Percentiles rank a stretch among this genome's conserved stretches.
phyloP scores from a whole-genome alignment of 805 yeast species.

The Zygotorulaspora florentina region DNA sequence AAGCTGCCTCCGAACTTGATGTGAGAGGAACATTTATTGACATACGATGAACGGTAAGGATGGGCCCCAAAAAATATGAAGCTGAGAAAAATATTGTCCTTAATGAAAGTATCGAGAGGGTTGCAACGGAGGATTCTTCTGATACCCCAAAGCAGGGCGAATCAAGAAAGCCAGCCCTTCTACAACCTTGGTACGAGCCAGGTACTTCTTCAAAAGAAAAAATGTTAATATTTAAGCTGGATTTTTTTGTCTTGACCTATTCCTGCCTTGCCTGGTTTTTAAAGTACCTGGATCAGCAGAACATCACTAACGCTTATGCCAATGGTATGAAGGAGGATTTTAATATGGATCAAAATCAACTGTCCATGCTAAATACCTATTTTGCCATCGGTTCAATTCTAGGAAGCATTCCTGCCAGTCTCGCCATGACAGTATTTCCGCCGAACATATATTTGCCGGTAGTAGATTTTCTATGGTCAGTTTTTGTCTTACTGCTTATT shows the following conservation, averaged over 20 bases:
- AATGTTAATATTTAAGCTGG: conserved; percentile 31
- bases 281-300: conserved; percentile 47
- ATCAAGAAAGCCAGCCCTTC: neutral
- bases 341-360: conserved; percentile 41
- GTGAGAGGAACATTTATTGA: no score
- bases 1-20: no score
- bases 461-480: conserved; percentile 48
- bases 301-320: conserved; percentile 52
- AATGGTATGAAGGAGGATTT: conserved; percentile 54
- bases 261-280: conserved; percentile 36
- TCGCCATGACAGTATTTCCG: conserved; percentile 42
- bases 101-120: neutral
- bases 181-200: conserved; percentile 31
- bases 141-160: conserved; percentile 6
- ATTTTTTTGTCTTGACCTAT: conserved; percentile 18
- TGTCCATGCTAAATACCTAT: conserved; percentile 45
- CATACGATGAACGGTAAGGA: no score
- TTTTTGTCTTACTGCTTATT: conserved; percentile 44
- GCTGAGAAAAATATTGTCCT: neutral
- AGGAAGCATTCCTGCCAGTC: conserved; percentile 52
- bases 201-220: conserved; percentile 29
- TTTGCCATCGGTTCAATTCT: conserved; percentile 54
- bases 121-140: neutral
- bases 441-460: conserved; percentile 49
- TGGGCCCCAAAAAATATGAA: no score